phyloP scores from a whole-genome alignment of 306 rosid genomes.

The Parietaria judaica region DNA sequence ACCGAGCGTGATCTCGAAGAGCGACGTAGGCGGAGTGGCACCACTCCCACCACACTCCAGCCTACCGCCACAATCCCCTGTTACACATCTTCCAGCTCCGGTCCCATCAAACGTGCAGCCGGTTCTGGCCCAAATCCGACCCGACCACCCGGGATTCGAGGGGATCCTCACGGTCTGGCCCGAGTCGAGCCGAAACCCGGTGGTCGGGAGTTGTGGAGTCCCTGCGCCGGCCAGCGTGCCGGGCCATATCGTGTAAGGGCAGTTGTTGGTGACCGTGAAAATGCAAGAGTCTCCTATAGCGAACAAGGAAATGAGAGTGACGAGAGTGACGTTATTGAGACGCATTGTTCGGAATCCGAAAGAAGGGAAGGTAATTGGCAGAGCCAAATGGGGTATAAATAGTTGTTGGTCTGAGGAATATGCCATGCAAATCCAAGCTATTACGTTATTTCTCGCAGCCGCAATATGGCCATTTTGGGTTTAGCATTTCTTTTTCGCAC shows the following conservation, averaged over 20 bases:
- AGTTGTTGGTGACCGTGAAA: constrained; percentile 68
- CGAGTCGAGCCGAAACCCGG: constrained; percentile 52
- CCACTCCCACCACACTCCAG: constrained; percentile 76
- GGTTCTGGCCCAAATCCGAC: constrained; percentile 86
- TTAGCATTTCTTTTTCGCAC: constrained; percentile 53
- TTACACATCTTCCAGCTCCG: constrained; percentile 66
- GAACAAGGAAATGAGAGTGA: constrained; percentile 11
- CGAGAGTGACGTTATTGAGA: neutral
- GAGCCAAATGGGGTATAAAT: constrained; percentile 15
- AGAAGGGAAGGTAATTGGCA: constrained; percentile 13
- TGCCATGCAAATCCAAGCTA: constrained; percentile 27
- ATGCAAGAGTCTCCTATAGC: constrained; percentile 26
- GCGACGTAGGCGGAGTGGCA: constrained; percentile 70
- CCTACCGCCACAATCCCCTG: constrained; percentile 87
- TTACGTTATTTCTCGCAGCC: constrained; percentile 37
- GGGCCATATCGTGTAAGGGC: constrained; percentile 74
- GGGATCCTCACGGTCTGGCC: constrained; percentile 42
- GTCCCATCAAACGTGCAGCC: constrained; percentile 72
- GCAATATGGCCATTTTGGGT: constrained; percentile 43
- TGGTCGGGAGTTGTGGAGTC: constrained; percentile 38
- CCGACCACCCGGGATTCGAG: constrained; percentile 73
- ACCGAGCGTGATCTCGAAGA: constrained; percentile 86
- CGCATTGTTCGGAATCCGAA: constrained; percentile 23
- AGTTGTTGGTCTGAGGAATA: constrained; percentile 20
- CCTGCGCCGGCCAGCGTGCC: constrained; percentile 72